These are phyloP conservation scores for Saccharomyces hybrid DNA, from an alignment of 1,139 yeast genomes.

Conservation along the genomic window DNA sequence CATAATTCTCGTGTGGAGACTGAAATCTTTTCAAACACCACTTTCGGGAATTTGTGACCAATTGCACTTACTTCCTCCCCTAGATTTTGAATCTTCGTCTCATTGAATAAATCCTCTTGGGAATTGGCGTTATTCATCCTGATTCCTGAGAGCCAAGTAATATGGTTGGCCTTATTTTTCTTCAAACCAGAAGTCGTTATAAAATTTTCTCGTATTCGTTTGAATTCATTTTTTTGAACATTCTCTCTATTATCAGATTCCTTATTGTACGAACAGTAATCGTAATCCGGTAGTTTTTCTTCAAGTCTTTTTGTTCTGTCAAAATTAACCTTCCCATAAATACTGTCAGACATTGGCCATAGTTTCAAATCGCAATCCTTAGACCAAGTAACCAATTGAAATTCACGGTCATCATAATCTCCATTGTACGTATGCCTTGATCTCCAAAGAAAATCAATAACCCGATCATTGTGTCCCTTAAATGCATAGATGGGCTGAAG, in stretches of 20 bases:
- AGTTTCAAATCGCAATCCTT: slow-evolving; percentile 76
- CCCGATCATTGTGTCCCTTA: slow-evolving; percentile 76
- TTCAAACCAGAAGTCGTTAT: slow-evolving; percentile 34
- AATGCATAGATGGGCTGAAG: slow-evolving; percentile 56
- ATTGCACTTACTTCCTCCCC: slow-evolving; percentile 89
- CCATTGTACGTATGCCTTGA: slow-evolving; percentile 43
- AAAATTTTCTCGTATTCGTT: slow-evolving; percentile 32
- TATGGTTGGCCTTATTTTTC: slow-evolving; percentile 48
- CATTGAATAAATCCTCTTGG: slow-evolving; percentile 35
- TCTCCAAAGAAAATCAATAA: slow-evolving; percentile 86
- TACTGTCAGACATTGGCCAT: slow-evolving; percentile 65
- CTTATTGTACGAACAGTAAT: slow-evolving; percentile 43
- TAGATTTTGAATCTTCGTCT: slow-evolving; percentile 52
- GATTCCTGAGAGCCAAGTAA: slow-evolving; percentile 93
- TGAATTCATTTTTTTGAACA: slow-evolving; percentile 15
- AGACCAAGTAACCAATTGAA: slow-evolving; percentile 90
- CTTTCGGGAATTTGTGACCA: slow-evolving; percentile 84
- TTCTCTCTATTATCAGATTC: slow-evolving; percentile 37
- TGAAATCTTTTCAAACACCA: slow-evolving; percentile 77
- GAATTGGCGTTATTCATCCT: slow-evolving; percentile 40
- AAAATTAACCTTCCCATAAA: slow-evolving; percentile 54
- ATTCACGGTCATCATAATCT: slow-evolving; percentile 62
- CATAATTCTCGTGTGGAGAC: slow-evolving; percentile 79
- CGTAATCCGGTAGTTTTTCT: slow-evolving; percentile 38
- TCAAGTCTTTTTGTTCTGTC: slow-evolving; percentile 36